Percentiles rank a stretch among this genome's conserved stretches.
Conservation (phyloP, 2,329 filamentous ascomycete genomes). For the Aspergillus novofumigatus region DNA sequence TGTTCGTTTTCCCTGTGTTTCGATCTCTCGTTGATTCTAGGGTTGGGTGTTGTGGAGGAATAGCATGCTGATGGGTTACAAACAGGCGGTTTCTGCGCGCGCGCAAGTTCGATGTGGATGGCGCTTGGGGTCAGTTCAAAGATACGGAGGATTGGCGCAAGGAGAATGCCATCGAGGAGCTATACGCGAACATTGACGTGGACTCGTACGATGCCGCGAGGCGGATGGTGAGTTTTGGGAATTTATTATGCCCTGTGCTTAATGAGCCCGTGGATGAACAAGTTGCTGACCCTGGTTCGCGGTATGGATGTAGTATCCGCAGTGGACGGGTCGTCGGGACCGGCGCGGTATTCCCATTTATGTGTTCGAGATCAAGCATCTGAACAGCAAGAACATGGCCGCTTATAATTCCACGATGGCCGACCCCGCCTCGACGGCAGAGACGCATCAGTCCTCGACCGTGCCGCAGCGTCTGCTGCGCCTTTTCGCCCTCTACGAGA, state of each 20-base stretch:
- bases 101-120: constrained; percentile 71
- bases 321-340: constrained; percentile 91
- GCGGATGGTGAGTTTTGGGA: constrained; percentile 57
- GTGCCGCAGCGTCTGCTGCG: constrained; percentile 70
- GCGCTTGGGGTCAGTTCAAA: constrained; percentile 78
- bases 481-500: constrained; percentile 90
- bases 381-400: constrained; percentile 76
- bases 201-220: constrained; percentile 74
- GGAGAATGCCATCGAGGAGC: constrained; percentile 69
- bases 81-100: constrained; percentile 78
- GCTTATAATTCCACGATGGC: constrained; percentile 61
- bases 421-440: constrained; percentile 47
- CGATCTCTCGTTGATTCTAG: too few relatives aligned
- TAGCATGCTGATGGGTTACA: not conserved
- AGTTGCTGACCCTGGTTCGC: not conserved
- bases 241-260: not conserved
- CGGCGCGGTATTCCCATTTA: constrained; percentile 88
- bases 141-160: constrained; percentile 85
- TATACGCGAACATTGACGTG: constrained; percentile 84
- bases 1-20: constrained; percentile 40
- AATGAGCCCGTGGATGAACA: not conserved
- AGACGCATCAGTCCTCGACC: constrained; percentile 56
- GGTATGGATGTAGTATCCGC: constrained; percentile 63
- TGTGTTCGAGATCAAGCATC: constrained; percentile 78
- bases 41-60: too few relatives aligned